Base-by-base conservation (phyloP, 1,139 yeast genomes). In the Taiozyma sp. region DNA sequence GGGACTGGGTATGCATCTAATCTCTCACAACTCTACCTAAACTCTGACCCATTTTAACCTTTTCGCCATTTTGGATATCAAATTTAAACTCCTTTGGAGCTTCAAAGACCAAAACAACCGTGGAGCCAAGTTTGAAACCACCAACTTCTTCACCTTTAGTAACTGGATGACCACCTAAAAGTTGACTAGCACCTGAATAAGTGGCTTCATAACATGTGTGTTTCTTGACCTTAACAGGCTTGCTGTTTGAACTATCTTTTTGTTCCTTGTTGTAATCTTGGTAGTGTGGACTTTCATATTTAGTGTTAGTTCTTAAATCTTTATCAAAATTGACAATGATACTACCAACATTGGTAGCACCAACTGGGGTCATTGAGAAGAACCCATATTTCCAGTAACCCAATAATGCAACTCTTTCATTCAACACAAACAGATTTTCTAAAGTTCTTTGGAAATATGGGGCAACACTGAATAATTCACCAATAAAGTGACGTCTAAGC, bases 361-460 rank as follows among this genome's bases (percentile, higher is more conserved):
- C 99, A 12, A 95, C 99, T 0, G 99, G 98, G 2, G 96, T 92
- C 99, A 95, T 95, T 56, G 96, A 87, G 72, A 93, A 93, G 66
- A 95, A 95, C 0, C 99, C 99, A 68, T 93, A 80, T 65, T 88
- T 88, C 98, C 99, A 95, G 63, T 89, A 84, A 2, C 99, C 99
- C 54, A 95, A 78, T 48, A 95, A 74, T 0, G 98, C 96, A 9
- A 95, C 99, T 62, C 99, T 80, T 71, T 95, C 99, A 67, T 95
- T 95, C 61, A 95, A 74, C 8, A 92, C 91, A 66, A 95, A 93
- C 57, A 95, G 77, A 41, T 96, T 95, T 54, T 87, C 86, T 51
- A 95, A 78, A 16, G 96, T 83, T 61, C 80, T 80, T 69, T 93
- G 99, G 73, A 95, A 91, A 69, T 88, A 93, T 8, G 99, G 99